These are phyloP conservation scores for Endocalyx cinctus DNA, from an alignment of 2,329 filamentous ascomycete genomes.

Conservation along the genomic window DNA sequence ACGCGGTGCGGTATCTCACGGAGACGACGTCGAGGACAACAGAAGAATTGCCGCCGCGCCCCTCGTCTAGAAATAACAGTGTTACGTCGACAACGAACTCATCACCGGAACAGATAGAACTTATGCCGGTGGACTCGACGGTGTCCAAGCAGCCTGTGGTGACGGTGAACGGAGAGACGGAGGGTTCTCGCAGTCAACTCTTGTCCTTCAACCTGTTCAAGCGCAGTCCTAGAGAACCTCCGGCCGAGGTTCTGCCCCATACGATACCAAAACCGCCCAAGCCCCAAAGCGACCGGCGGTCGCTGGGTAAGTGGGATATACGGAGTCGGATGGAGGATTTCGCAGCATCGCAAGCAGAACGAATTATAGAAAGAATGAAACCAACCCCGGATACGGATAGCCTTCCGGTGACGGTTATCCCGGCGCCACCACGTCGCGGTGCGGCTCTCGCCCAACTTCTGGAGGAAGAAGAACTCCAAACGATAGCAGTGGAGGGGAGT, in stretches of 20 bases:
- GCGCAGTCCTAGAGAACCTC: slow-evolving; percentile 18
- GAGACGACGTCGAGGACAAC: slow-evolving; percentile 46
- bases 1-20: slow-evolving; percentile 56
- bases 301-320: slow-evolving; percentile 48
- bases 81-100: slow-evolving; percentile 18
- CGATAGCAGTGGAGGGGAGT: too few species aligned
- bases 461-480: slow-evolving; percentile 44
- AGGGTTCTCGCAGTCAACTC: slow-evolving; percentile 13
- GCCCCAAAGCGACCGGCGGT: slow-evolving; percentile 21
- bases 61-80: slow-evolving; percentile 32
- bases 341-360: slow-evolving; percentile 56
- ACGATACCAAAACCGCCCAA: slow-evolving; percentile 20
- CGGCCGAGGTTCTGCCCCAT: slow-evolving; percentile 28
- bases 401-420: slow-evolving; percentile 56
- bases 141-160: slow-evolving; percentile 2
- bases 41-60: slow-evolving; percentile 30
- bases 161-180: slow-evolving; percentile 6
- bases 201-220: slow-evolving; percentile 19
- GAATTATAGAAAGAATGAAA: slow-evolving; percentile 51
- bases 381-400: slow-evolving; percentile 50
- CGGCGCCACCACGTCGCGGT: slow-evolving; percentile 55
- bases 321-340: slow-evolving; percentile 56
- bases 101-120: slow-evolving; percentile 7
- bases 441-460: slow-evolving; percentile 52
- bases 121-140: too few species aligned